Base-by-base conservation (phyloP, 1,284 basidiomycete species). In the Ganoderma multipileum region DNA sequence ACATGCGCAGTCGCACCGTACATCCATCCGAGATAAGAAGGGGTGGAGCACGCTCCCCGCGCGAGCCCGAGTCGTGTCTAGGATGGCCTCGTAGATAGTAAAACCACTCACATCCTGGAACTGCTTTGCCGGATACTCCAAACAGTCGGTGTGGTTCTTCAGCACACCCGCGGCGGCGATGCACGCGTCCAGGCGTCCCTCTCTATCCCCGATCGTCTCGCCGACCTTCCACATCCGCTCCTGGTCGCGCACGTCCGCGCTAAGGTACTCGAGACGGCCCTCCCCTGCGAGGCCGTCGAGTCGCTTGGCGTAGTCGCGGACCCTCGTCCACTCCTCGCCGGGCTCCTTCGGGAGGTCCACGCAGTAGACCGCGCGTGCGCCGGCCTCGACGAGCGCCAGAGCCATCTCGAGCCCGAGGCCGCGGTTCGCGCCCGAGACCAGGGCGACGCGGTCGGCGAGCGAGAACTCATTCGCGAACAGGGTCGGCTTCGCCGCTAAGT, bases 321-420 rank as follows among this genome's bases (percentile, higher is more conserved):
- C 88, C 65, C 83, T 83, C 57, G 79, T 74, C 87, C 93, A 96
- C 75, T 93, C 91, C 2, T 86, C 84, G 4, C 88, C 88, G 0
- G 95, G 91, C 62, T 82, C 79, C 61, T 82, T 75, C 4, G 92
- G 87, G 6, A 95, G 81, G 79, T 96, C 95, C 42, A 95, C 79
- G 75, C 91, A 94, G 78, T 94, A 93, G 0, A 96, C 88, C 2
- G 82, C 88, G 20, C 91, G 84, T 3, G 93, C 92, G 61, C 93
- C 94, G 3, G 89, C 89, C 81, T 96, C 94, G 52, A 89, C 86
- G 47, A 94, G 81, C 5, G 91, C 88, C 67, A 94, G 83, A 38
- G 93, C 93, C 87, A 94, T 91, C 80, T 94, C 93, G 52, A 96
- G 86, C 3, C 95, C 94, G 12, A 96, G 85, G 2, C 94, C 94